Conservation (phyloP, 352 stramenopile genomes). For the Pythium chondricola region DNA sequence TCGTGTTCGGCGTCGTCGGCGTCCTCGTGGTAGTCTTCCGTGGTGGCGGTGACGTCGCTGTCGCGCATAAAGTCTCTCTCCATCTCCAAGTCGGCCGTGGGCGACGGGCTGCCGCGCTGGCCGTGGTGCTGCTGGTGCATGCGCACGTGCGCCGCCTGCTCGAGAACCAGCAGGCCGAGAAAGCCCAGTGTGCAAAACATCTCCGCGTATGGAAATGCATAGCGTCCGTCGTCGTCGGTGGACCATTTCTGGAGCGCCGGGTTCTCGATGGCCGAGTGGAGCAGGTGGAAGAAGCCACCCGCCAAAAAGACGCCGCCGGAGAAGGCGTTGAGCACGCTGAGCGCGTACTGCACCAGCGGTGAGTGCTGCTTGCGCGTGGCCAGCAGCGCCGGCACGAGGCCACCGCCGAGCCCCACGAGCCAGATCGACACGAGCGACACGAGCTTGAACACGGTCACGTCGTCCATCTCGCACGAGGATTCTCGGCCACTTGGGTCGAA, state of each 20-base stretch:
- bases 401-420: conserved; percentile 55
- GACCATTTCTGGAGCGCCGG: conserved; percentile 56
- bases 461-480: too few relatives aligned
- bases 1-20: conserved; percentile 32
- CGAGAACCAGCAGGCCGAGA: conserved; percentile 53
- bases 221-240: conserved; percentile 47
- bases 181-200: conserved; percentile 77
- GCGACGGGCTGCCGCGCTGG: conserved; percentile 29
- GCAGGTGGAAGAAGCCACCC: conserved; percentile 70
- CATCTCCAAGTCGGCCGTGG: conserved; percentile 26
- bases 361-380: conserved; percentile 34
- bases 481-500: too few relatives aligned
- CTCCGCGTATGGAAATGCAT: conserved; percentile 72
- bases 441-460: conserved; percentile 70
- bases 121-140: conserved; percentile 33
- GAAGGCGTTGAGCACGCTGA: conserved; percentile 58
- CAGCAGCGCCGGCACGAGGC: conserved; percentile 43
- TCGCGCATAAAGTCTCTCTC: conserved; percentile 24
- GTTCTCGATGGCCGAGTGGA: conserved; percentile 70
- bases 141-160: conserved; percentile 51
- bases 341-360: conserved; percentile 16
- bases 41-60: conserved; percentile 27
- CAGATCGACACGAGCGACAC: conserved; percentile 70
- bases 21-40: conserved; percentile 37
- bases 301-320: conserved; percentile 74